Conservation (phyloP, 306 rosid genomes). For the Quercus gilva region DNA sequence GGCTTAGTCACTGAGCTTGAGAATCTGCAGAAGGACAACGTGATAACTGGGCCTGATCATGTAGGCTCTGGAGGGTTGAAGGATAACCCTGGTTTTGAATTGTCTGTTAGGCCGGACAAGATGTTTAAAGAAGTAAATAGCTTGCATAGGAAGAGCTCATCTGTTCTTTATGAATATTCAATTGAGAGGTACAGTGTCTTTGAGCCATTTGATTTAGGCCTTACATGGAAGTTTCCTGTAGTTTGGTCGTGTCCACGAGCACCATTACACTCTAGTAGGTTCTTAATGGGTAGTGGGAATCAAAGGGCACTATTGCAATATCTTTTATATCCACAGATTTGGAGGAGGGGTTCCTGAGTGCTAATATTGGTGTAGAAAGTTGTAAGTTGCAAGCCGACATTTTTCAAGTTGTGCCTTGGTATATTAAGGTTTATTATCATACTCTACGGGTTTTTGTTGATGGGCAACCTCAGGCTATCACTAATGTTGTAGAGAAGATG, state of each 20-base stretch:
- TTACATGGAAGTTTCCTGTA: constrained; percentile 74
- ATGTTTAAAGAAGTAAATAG: constrained; percentile 51
- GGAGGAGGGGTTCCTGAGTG: constrained; percentile 32
- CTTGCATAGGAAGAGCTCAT: constrained; percentile 29
- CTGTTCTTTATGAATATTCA: constrained; percentile 63
- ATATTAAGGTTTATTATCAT: constrained; percentile 86
- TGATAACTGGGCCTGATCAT: constrained; percentile 24
- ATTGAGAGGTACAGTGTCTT: constrained; percentile 45
- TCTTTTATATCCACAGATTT: constrained; percentile 66
- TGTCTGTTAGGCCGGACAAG: constrained; percentile 66
- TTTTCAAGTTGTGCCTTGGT: constrained; percentile 98
- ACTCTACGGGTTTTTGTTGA: constrained; percentile 66
- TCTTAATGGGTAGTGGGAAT: constrained; percentile 88
- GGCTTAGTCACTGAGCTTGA: constrained; percentile 56
- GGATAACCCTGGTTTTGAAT: constrained; percentile 47
- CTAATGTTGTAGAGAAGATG: constrained; percentile 65
- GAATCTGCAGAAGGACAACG: constrained; percentile 43
- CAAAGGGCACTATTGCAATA: constrained; percentile 95
- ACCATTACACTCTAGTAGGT: constrained; percentile 82
- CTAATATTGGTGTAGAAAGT: constrained; percentile 35
- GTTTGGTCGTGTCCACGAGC: constrained; percentile 74
- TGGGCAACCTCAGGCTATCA: constrained; percentile 45
- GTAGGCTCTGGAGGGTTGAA: constrained; percentile 36
- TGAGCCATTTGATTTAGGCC: constrained; percentile 70
- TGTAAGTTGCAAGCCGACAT: constrained; percentile 73